These are phyloP conservation scores for Ophiostoma sp. DNA, from an alignment of 2,329 filamentous ascomycete genomes.

Conservation along the genomic window DNA sequence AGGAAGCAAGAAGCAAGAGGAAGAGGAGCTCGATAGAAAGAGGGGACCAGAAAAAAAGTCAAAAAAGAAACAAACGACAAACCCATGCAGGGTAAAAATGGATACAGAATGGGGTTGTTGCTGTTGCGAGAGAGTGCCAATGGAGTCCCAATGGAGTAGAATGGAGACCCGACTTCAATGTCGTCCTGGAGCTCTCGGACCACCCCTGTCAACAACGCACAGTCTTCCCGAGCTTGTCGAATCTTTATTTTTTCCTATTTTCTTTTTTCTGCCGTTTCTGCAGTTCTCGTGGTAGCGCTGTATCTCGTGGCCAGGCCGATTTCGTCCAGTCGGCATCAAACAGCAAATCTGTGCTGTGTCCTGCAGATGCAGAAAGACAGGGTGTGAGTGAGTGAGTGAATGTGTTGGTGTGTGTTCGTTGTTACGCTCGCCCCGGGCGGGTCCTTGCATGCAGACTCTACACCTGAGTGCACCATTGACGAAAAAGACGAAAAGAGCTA, in stretches of 20 bases:
- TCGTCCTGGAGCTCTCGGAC: constrained; percentile 13
- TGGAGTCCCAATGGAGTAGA: not conserved
- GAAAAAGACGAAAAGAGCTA: not conserved
- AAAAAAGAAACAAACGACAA: constrained; percentile 7
- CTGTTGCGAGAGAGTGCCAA: not conserved
- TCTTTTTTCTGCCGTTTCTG: not conserved
- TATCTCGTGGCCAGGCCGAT: not conserved
- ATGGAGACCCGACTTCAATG: constrained; percentile 1
- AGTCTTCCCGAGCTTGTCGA: constrained; percentile 31
- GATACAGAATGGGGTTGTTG: not conserved
- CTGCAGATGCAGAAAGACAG: not conserved
- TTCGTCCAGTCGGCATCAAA: constrained; percentile 14
- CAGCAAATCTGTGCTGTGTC: not conserved
- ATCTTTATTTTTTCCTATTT: constrained; percentile 34
- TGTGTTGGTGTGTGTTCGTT: not conserved
- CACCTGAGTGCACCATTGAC: not conserved
- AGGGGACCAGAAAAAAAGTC: constrained; percentile 4
- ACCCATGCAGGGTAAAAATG: constrained; percentile 12
- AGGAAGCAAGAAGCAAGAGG: not conserved
- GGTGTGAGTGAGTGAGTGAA: no score
- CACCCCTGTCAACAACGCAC: constrained; percentile 7
- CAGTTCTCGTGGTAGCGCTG: not conserved
- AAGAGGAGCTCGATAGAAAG: not conserved
- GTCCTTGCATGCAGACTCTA: constrained; percentile 25
- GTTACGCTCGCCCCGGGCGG: constrained; percentile 19